Evolutionary conservation across 2,329 filamentous ascomycete genomes (phyloP), one percentile per base, ranked within the genome.

Genomic region (Fusarium sp.): DNA sequence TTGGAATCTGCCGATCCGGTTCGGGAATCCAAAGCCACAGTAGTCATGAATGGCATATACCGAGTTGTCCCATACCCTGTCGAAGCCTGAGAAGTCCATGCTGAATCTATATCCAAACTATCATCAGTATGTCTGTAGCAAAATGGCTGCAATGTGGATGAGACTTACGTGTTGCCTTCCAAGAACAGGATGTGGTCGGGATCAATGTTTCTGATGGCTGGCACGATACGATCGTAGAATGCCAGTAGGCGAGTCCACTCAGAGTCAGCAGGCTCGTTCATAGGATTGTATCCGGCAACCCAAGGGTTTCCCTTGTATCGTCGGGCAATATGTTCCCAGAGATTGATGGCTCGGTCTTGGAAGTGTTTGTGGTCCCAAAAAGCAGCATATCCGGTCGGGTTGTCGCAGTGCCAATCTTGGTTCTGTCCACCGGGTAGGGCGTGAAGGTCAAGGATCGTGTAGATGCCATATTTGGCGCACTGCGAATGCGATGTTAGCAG

Each of bases 1-100:
- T 76, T 6, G 72, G 55, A 0, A 75, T 73, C 69, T 80, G 82
- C n/a, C 68, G 67, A 58, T 81, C 71, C 38, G 67, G 2, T 73
- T 71, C 0, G 77, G 85, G 60, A 87, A 86, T 0, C 84, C 85
- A 71, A 83, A 82, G 20, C 76, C 72, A n/a, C 78, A 79, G 69
- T 87, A 87, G 66, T 87, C 85, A 62, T 87, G 85, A 26, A 85
- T 77, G 3, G 82, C 78, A 66, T 86, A 86, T 3, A 85, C 84
- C 2, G 78, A 76, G 60, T 83, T 83, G 1, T 82, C 80, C 9
- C 83, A 75, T 6, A 77, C 66, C 7, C 78, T 72, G 19, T 77
- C 73, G 15, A 80, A 73, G 4, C 68, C 70, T 3, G 70, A 63
- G 23, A 73, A 73, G 48, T 73, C 70, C 71, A 72, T 73, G 47